Percentiles rank a stretch among this genome's conserved stretches.
Evolutionary conservation across 345 rosid genomes (phyloP).

Genomic region (Eucalyptus erythrocorys): DNA sequence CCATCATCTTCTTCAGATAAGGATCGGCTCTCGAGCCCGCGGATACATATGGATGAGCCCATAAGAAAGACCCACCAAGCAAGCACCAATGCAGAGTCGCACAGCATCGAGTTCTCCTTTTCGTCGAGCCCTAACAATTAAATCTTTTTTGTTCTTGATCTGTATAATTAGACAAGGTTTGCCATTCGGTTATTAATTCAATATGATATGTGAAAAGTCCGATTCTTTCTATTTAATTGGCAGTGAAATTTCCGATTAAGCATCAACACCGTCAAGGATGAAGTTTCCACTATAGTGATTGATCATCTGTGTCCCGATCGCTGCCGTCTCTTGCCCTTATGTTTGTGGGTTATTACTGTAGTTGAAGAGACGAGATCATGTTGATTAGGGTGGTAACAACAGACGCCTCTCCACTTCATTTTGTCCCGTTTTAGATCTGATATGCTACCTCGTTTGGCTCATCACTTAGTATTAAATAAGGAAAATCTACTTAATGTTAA

Average conservation of each 20-base stretch:
- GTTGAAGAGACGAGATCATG: neutral
- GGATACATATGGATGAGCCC: neutral
- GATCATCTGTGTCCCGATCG: neutral
- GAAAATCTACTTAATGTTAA: neutral
- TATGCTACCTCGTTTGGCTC: neutral
- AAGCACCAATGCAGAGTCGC: neutral
- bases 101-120: neutral
- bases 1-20: neutral
- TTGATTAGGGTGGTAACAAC: neutral
- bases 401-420: rapidly evolving
- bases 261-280: neutral
- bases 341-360: too few relatives aligned
- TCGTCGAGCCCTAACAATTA: neutral
- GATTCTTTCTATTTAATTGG: neutral
- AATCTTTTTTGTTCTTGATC: neutral
- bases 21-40: neutral
- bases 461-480: neutral
- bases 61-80: neutral
- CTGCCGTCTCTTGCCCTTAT: neutral
- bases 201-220: neutral
- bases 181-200: neutral
- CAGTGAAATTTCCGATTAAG: neutral
- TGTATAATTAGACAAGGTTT: neutral
- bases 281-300: neutral
- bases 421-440: rapidly evolving